Conservation (phyloP, 257 asterid species). For the Penstemon davidsonii region DNA sequence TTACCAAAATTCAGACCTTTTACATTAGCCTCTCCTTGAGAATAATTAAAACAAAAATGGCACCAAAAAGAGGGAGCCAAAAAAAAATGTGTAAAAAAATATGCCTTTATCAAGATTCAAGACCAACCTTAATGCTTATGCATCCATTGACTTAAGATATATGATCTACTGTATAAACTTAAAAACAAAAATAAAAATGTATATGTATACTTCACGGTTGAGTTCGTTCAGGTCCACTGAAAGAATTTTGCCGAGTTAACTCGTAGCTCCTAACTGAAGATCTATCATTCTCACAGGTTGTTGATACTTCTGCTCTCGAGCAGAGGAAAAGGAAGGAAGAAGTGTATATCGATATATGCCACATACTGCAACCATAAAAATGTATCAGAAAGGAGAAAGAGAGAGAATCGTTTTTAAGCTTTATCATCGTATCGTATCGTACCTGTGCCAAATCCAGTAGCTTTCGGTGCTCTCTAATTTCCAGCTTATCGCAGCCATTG, state of each 20-base stretch:
- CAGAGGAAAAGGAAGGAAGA: constrained; percentile 92
- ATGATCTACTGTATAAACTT: constrained; percentile 9
- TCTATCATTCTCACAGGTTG: constrained; percentile 45
- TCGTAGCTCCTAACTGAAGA: constrained; percentile 53
- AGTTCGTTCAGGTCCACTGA: constrained; percentile 35
- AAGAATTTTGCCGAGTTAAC: constrained; percentile 71
- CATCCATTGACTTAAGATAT: constrained; percentile 3
- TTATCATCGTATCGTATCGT: not conserved
- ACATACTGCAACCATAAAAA: constrained; percentile 58
- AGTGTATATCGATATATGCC: constrained; percentile 83
- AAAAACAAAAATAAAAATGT: constrained; percentile 4
- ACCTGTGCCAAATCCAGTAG: constrained; percentile 99
- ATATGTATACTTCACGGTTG: constrained; percentile 39
- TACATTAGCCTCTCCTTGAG: not conserved
- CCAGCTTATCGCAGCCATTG: constrained; percentile 92
- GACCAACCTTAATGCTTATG: constrained; percentile 25
- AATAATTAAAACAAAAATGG: not conserved
- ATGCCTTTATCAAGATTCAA: not conserved
- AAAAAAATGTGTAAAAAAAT: not conserved
- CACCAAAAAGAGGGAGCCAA: not conserved
- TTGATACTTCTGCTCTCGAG: constrained; percentile 54
- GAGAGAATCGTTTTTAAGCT: not conserved
- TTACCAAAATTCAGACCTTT: not conserved
- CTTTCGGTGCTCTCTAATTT: constrained; percentile 61
- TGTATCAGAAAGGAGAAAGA: constrained; percentile 30